Percentiles rank a stretch among this genome's conserved stretches.
Evolutionary conservation across 192 early-diverging fungal species (phyloP).

Genomic region (Coemansia aciculifera): DNA sequence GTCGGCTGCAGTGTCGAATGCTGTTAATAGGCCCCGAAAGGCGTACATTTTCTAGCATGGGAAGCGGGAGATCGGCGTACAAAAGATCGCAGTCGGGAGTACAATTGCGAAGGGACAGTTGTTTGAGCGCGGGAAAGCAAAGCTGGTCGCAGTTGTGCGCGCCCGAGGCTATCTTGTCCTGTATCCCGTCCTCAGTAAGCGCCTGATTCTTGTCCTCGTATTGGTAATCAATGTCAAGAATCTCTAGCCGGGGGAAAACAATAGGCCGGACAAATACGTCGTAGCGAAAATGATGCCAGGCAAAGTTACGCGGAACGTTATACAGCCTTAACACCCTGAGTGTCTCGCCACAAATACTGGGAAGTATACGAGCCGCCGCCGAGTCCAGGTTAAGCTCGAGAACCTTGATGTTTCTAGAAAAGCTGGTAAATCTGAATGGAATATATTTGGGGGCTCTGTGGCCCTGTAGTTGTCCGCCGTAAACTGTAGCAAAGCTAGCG

Average conservation of each 20-base stretch:
- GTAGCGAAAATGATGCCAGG: neutral
- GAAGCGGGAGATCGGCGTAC: neutral
- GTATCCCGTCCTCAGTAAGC: neutral
- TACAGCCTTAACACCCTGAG: neutral
- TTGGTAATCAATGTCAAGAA: neutral
- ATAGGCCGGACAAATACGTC: neutral
- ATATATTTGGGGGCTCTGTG: neutral
- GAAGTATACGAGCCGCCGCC: neutral
- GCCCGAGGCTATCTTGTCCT: neutral
- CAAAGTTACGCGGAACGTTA: neutral
- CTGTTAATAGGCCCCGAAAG: neutral
- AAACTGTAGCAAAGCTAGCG: neutral
- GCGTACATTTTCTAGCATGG: neutral
- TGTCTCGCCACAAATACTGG: neutral
- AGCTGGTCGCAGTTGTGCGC: neutral
- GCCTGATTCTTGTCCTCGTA: neutral
- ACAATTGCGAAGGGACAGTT: neutral
- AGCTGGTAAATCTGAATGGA: neutral
- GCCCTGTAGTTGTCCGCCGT: neutral
- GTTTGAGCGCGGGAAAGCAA: neutral
- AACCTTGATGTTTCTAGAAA: neutral
- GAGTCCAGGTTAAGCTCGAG: neutral
- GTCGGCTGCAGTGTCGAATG: neutral
- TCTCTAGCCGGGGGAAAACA: neutral
- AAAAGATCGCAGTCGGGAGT: conserved; percentile 3